Percentiles rank a stretch among this genome's conserved stretches.
Conservation (phyloP, 2,329 filamentous ascomycete genomes). For the Mollisiaceae sp. region DNA sequence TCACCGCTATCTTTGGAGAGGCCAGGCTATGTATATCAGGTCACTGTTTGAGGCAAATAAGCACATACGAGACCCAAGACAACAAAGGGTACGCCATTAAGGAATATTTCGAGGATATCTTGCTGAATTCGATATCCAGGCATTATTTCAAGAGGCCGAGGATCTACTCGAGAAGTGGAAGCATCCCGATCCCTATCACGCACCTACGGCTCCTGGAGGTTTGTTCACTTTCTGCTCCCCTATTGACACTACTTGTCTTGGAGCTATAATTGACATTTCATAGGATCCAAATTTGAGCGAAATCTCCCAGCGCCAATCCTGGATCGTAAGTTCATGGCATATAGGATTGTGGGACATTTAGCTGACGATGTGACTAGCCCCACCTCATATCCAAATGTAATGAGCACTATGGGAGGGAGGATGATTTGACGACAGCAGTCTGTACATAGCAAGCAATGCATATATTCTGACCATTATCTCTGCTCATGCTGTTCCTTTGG, state of each 20-base stretch:
- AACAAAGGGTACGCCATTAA: constrained; percentile 65
- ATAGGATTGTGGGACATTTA: not conserved
- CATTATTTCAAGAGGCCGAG: constrained; percentile 85
- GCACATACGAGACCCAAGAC: constrained; percentile 80
- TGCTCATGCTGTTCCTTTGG: not conserved
- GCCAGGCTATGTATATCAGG: constrained; percentile 94
- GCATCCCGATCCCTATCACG: constrained; percentile 91
- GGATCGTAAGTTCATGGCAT: constrained; percentile 70
- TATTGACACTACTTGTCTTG: not conserved
- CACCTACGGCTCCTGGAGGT: constrained; percentile 94
- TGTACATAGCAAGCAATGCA: constrained; percentile 29
- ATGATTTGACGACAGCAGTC: constrained; percentile 5
- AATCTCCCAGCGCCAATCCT: constrained; percentile 83
- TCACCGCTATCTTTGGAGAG: constrained; percentile 90
- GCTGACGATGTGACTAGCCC: constrained; percentile 32
- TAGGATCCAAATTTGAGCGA: constrained; percentile 94
- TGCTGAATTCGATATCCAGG: constrained; percentile 55
- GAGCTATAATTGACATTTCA: constrained; percentile 24
- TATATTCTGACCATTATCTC: not conserved
- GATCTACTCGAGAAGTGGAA: constrained; percentile 91
- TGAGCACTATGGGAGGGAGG: constrained; percentile 6
- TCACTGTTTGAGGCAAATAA: constrained; percentile 94
- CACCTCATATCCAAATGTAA: constrained; percentile 33
- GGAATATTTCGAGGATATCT: not conserved
- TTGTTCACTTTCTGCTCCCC: constrained; percentile 41